phyloP scores from a whole-genome alignment of 2,329 filamentous ascomycete genomes.

The Colletotrichum euphorbiae region DNA sequence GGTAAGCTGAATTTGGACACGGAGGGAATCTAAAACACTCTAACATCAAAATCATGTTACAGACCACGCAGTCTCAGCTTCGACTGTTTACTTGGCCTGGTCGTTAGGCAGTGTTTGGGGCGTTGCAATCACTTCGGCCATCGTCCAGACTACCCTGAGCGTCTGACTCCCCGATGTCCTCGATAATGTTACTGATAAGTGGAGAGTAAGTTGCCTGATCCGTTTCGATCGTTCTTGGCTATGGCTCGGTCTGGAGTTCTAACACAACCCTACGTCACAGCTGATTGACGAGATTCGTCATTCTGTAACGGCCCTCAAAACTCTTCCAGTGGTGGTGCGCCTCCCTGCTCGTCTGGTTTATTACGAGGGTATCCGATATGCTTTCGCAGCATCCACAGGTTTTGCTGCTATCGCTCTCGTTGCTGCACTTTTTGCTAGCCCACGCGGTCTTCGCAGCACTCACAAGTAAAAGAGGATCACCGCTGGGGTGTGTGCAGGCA shows the following conservation, averaged over 20 bases:
- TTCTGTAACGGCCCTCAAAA: slow-evolving; percentile 66
- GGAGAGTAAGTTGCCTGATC: slow-evolving; percentile 58
- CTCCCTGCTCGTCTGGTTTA: slow-evolving; percentile 68
- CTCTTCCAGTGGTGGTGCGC: slow-evolving; percentile 67
- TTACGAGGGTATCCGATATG: slow-evolving; percentile 67
- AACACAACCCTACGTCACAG: slow-evolving; percentile 51
- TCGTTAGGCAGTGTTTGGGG: slow-evolving; percentile 74
- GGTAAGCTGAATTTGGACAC: slow-evolving; percentile 53
- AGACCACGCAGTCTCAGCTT: slow-evolving; percentile 73
- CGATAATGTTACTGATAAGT: slow-evolving; percentile 67
- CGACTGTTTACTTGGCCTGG: slow-evolving; percentile 72
- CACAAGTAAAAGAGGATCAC: slow-evolving; percentile 40
- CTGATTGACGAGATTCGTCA: slow-evolving; percentile 72
- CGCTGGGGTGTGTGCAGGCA: background rate
- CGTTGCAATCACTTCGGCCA: slow-evolving; percentile 71
- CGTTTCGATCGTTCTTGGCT: background rate
- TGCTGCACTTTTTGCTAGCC: slow-evolving; percentile 47
- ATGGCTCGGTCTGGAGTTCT: slow-evolving; percentile 15
- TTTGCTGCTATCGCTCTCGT: slow-evolving; percentile 60
- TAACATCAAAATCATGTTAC: background rate
- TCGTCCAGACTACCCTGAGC: slow-evolving; percentile 71
- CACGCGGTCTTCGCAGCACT: slow-evolving; percentile 48
- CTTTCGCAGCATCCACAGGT: slow-evolving; percentile 65
- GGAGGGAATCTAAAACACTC: background rate
- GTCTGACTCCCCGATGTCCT: slow-evolving; percentile 64